Conservation (phyloP, 2,329 filamentous ascomycete genomes). For the Microsporum canis region DNA sequence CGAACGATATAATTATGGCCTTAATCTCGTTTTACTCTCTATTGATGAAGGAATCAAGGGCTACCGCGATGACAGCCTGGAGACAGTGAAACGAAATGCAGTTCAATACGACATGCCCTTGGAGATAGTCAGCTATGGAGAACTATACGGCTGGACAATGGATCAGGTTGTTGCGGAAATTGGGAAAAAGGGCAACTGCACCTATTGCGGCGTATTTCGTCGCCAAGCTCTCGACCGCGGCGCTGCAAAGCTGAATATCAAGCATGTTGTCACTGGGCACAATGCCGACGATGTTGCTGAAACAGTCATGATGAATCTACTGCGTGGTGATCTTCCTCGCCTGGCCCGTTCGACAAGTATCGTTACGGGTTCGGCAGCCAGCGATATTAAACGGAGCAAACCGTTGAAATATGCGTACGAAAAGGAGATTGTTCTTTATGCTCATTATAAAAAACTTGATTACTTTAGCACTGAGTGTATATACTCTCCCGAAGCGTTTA, state of each 20-base stretch:
- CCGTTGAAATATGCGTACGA: conserved; percentile 97
- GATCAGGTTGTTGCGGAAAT: conserved; percentile 94
- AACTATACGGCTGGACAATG: conserved; percentile 98
- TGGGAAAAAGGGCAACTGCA: conserved; percentile 97
- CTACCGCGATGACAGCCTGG: conserved; percentile 88
- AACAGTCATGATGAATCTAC: conserved; percentile 93
- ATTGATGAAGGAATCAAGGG: conserved; percentile 97
- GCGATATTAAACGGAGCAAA: conserved; percentile 89
- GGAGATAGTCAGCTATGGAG: conserved; percentile 83
- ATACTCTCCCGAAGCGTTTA: conserved; percentile 93
- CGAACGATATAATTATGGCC: conserved; percentile 72
- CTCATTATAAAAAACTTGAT: conserved; percentile 89
- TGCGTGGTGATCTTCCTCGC: conserved; percentile 79
- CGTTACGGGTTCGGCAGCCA: conserved; percentile 63
- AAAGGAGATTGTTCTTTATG: conserved; percentile 97
- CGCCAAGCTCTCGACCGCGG: conserved; percentile 89
- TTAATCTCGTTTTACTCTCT: conserved; percentile 75
- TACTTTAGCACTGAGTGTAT: conserved; percentile 99
- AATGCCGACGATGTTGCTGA: conserved; percentile 97
- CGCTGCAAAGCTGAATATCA: conserved; percentile 73
- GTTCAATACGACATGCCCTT: conserved; percentile 82
- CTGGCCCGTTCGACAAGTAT: conserved; percentile 84
- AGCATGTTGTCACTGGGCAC: conserved; percentile 91
- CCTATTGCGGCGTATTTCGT: conserved; percentile 93
- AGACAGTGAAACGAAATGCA: conserved; percentile 92